phyloP scores from a whole-genome alignment of 129 eudicot genomes.

The Cynara cardunculus region DNA sequence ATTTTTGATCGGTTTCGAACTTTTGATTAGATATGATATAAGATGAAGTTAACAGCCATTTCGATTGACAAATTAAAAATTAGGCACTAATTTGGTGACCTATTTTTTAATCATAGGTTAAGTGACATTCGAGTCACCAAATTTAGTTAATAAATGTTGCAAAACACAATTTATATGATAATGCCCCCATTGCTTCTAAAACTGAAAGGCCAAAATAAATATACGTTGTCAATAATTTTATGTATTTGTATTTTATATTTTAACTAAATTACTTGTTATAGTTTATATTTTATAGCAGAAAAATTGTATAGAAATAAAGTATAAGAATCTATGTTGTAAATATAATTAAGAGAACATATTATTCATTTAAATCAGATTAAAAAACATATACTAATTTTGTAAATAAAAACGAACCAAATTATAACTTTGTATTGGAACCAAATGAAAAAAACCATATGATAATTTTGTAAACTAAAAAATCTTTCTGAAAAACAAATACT shows the following conservation, averaged over 20 bases:
- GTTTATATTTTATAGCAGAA: not conserved
- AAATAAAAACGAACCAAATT: too few relatives aligned
- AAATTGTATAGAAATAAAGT: not conserved
- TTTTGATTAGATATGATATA: not conserved
- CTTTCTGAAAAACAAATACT: too few relatives aligned
- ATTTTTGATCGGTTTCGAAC: not conserved
- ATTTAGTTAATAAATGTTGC: not conserved
- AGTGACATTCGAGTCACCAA: conserved; percentile 18
- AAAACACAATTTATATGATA: not conserved
- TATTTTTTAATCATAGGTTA: not conserved
- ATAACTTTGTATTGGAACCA: too few relatives aligned
- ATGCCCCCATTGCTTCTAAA: not conserved
- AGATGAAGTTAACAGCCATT: not conserved
- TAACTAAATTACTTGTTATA: not conserved
- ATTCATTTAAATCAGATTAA: not conserved
- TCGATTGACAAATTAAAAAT: not conserved
- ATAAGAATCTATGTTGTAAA: not conserved
- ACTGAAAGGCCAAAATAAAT: conserved; percentile 15
- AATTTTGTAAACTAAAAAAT: too few relatives aligned
- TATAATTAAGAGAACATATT: not conserved
- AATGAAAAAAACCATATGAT: too few relatives aligned
- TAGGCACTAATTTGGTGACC: not conserved
- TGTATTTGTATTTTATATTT: not conserved
- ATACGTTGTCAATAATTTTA: not conserved
- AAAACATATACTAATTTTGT: not conserved